These are phyloP conservation scores for Cochlearia excelsa DNA, from an alignment of 345 rosid species.

Conservation along the genomic window DNA sequence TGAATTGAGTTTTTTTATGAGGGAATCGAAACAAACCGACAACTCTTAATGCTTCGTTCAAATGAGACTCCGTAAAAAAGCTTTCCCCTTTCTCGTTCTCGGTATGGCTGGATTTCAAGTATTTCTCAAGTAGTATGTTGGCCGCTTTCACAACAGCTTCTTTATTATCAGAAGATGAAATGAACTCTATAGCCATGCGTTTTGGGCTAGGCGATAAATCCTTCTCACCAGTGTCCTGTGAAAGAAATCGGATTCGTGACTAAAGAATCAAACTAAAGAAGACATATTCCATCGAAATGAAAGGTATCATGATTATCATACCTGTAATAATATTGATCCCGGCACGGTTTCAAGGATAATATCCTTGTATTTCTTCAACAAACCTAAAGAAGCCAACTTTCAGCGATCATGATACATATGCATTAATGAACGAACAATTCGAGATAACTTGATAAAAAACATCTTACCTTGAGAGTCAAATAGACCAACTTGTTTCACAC, in stretches of 20 bases:
- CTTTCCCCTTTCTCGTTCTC: conserved; percentile 44
- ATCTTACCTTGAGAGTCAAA: conserved; percentile 71
- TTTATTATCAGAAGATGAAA: conserved; percentile 73
- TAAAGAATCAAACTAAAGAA: neutral
- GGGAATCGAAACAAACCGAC: conserved; percentile 52
- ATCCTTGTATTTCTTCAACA: conserved; percentile 73
- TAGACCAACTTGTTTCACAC: conserved; percentile 65
- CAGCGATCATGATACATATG: neutral
- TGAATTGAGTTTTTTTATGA: neutral
- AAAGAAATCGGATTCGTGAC: conserved; percentile 5
- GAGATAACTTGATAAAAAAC: neutral
- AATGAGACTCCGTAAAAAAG: conserved; percentile 58
- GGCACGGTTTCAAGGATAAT: conserved; percentile 48
- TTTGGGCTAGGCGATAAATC: conserved; percentile 31
- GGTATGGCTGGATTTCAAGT: conserved; percentile 38
- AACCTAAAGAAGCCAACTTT: conserved; percentile 46
- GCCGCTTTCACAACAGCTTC: conserved; percentile 84
- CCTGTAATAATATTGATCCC: conserved; percentile 42
- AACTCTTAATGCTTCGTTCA: conserved; percentile 62
- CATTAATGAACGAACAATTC: neutral
- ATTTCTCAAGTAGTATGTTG: conserved; percentile 57
- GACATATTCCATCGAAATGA: neutral
- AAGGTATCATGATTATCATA: conserved; percentile 8
- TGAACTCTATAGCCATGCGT: conserved; percentile 37
- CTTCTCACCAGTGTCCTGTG: conserved; percentile 48